Base-by-base conservation (phyloP, 805 yeast species). In the Lipomyces mesembrius region DNA sequence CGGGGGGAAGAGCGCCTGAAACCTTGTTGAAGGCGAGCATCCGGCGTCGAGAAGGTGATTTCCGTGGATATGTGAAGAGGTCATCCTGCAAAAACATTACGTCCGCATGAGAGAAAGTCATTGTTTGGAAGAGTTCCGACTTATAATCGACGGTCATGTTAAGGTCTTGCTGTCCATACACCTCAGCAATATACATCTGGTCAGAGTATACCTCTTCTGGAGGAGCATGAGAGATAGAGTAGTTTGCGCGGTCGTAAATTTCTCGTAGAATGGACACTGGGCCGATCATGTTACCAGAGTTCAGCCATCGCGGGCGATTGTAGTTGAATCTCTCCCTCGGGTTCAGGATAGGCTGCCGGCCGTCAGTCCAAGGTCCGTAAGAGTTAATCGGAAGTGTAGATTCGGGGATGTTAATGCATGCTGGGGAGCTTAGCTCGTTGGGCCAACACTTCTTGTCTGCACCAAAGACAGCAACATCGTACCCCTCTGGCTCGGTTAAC, bases 201-300 rank as follows among this genome's bases (percentile, higher is more conserved):
- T 69, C 72, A 14, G 71, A 67, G 54, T 53, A 67, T 14, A 69
- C 71, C 57, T 12, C n/a, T 39, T 59, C 57, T 11, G 65, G 58
- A 14, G 65, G 62, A 12, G 71, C 71, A 49, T 34, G 54, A 22
- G 70, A 53, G 61, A 69, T 69, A 20, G 66, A 55, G 55, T 60
- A 39, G 62, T 65, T 32, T n/a, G 65, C 61, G 17, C 64, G 62
- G 35, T 68, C 71, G 64, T 68, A 68, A 58, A 68, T 60, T 43
- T 60, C 52, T 20, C 66, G 65, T 27, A 68, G 62, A 29, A 52
- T 60, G 6, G 60, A 27, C n/a, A 67, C 72, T n/a, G 70, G 66
- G 35, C 72, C 72, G 53, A 68, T 60, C 65, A 67, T 67, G 66
- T 63, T 68, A 22, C 72, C 72, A 7, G 72, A 68, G 46, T 68